Evolutionary conservation across 73 alveolate genomes (phyloP).

Genomic region (Tetrahymena elliotti): DNA sequence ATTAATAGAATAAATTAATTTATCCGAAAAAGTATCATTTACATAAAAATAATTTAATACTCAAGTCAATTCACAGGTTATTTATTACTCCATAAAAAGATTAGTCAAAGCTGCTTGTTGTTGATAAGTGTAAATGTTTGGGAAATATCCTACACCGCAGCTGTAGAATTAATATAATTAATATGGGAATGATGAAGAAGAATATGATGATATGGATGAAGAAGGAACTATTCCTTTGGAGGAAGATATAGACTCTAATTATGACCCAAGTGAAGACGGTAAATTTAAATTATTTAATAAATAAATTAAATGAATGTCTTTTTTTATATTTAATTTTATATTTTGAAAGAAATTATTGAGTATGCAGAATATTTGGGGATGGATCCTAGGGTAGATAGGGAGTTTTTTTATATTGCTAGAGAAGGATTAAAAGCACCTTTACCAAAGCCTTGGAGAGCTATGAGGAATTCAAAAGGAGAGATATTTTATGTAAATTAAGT

Average conservation of each 20-base stretch:
- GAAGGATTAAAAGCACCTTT: slow-evolving; percentile 86
- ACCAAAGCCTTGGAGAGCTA: slow-evolving; percentile 81
- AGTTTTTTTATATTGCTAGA: slow-evolving; percentile 79
- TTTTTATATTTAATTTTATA: too few species aligned
- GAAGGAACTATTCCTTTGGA: neutral
- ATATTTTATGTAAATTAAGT: slow-evolving; percentile 64
- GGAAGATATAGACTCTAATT: neutral
- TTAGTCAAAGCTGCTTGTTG: neutral
- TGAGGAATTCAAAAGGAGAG: slow-evolving; percentile 51
- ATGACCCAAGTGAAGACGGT: neutral
- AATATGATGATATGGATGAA: neutral
- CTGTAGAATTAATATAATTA: neutral
- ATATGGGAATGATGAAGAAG: neutral
- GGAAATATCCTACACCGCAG: neutral
- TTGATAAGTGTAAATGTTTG: neutral
- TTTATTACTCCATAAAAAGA: too few species aligned
- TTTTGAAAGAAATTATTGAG: slow-evolving; percentile 56
- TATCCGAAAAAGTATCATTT: too few species aligned
- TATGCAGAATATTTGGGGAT: slow-evolving; percentile 76
- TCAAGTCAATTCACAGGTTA: too few species aligned
- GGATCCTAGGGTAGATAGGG: slow-evolving; percentile 71
- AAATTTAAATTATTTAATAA: neutral
- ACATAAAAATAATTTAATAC: too few species aligned
- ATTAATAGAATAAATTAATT: neutral
- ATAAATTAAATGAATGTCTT: neutral